A percentile compares a stretch with the other conserved stretches of the same genome.
Conservation (phyloP, 805 yeast genomes). For the Lipomyces anomalus region DNA sequence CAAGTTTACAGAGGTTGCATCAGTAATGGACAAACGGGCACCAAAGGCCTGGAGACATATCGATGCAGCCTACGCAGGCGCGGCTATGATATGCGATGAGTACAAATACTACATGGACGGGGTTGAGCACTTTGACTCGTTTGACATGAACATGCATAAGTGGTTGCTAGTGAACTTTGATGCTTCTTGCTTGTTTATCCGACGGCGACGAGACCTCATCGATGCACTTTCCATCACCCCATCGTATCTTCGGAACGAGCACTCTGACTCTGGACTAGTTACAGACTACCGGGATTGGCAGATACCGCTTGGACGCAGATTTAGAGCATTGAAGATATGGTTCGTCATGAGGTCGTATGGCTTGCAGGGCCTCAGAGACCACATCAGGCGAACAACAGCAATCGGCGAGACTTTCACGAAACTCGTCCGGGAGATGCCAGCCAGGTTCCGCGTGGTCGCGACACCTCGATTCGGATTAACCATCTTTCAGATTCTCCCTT, state of each 20-base stretch:
- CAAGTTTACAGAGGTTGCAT: constrained; percentile 18
- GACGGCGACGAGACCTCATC: constrained; percentile 19
- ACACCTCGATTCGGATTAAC: constrained; percentile 24
- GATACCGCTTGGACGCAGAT: constrained; percentile 26
- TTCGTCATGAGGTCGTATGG: constrained; percentile 27
- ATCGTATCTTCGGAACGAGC: constrained; percentile 22
- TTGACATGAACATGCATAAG: constrained; percentile 27
- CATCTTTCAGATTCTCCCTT: constrained; percentile 21
- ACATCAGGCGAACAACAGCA: constrained; percentile 12
- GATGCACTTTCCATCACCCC: constrained; percentile 25
- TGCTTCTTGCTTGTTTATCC: constrained; percentile 24
- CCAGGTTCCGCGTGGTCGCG: constrained; percentile 14
- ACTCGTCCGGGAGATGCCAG: constrained; percentile 10
- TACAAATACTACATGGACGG: constrained; percentile 18
- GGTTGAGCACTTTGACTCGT: constrained; percentile 22
- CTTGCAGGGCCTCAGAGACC: constrained; percentile 20
- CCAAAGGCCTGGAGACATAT: constrained; percentile 23
- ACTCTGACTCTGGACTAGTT: constrained; percentile 24
- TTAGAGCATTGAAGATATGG: constrained; percentile 26
- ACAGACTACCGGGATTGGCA: constrained; percentile 28
- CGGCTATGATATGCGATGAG: constrained; percentile 25
- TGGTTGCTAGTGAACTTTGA: constrained; percentile 28
- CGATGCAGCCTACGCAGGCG: constrained; percentile 28
- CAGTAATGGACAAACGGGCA: constrained; percentile 8
- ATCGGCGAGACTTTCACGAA: constrained; percentile 19